phyloP scores from a whole-genome alignment of 2,329 filamentous ascomycete genomes.

The Didymella pinodella region DNA sequence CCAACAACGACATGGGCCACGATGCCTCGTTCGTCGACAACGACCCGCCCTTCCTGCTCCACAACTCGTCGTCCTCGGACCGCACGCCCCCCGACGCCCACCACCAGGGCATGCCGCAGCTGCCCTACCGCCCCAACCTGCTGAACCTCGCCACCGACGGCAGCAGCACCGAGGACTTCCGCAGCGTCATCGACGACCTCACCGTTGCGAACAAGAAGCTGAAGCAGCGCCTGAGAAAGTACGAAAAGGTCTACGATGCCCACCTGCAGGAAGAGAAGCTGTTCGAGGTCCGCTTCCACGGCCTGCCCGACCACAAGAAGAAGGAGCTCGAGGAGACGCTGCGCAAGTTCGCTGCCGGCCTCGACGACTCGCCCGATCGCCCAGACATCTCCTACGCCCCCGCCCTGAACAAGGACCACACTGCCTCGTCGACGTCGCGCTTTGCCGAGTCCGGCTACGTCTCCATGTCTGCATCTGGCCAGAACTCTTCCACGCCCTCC shows the following conservation, averaged over 20 bases:
- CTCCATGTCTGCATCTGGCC: conserved; percentile 63
- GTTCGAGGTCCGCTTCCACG: conserved; percentile 83
- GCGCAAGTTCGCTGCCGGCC: conserved; percentile 71
- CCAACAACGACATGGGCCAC: conserved; percentile 57
- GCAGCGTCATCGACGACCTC: conserved; percentile 86
- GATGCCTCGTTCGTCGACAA: conserved; percentile 53
- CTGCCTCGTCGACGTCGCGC: conserved; percentile 64
- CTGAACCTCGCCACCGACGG: conserved; percentile 54
- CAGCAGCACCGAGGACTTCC: conserved; percentile 76
- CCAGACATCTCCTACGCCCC: conserved; percentile 44
- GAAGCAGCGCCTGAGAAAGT: conserved; percentile 75
- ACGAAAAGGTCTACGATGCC: conserved; percentile 71
- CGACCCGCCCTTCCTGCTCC: conserved; percentile 56
- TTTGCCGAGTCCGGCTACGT: conserved; percentile 66
- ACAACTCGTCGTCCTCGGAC: conserved; percentile 55
- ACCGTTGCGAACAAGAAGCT: conserved; percentile 84
- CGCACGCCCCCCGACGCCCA: conserved; percentile 50
- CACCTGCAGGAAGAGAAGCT: conserved; percentile 77
- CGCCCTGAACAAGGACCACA: conserved; percentile 63
- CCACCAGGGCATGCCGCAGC: conserved; percentile 24
- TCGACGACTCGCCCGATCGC: conserved; percentile 57
- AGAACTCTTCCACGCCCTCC: conserved; percentile 53
- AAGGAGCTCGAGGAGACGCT: conserved; percentile 77
- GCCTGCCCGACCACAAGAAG: conserved; percentile 75
- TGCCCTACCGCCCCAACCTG: conserved; percentile 47